These are phyloP conservation scores for Excoecaria agallocha DNA, from an alignment of 345 rosid genomes.

Conservation along the genomic window DNA sequence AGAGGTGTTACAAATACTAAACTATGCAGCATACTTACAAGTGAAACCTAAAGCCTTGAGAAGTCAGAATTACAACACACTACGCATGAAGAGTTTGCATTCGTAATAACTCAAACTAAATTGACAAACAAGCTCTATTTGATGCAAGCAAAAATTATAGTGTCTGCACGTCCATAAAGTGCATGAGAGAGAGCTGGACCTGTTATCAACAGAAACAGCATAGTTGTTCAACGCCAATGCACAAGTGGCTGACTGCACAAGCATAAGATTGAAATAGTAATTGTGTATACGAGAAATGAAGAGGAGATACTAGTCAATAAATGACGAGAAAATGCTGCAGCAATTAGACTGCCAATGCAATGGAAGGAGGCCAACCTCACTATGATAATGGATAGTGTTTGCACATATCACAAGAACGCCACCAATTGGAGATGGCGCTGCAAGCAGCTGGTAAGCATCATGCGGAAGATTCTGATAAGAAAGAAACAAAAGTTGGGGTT, in stretches of 20 bases:
- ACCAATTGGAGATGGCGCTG: conserved; percentile 95
- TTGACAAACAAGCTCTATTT: background rate
- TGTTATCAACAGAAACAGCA: conserved; percentile 74
- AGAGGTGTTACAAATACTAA: background rate
- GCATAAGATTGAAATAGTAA: conserved; percentile 12
- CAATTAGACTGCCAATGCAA: conserved; percentile 1
- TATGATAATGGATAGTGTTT: conserved; percentile 84
- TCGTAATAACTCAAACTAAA: background rate
- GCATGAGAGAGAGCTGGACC: conserved; percentile 42
- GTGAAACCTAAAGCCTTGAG: background rate
- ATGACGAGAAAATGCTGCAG: conserved; percentile 2
- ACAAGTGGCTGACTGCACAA: conserved; percentile 84
- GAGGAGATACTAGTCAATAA: background rate
- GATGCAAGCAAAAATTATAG: background rate
- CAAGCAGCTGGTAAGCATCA: conserved; percentile 93
- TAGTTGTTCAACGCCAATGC: conserved; percentile 81
- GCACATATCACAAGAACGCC: conserved; percentile 91
- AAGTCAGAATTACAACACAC: background rate
- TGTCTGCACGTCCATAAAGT: background rate
- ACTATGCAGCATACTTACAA: background rate
- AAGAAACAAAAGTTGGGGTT: conserved; percentile 14
- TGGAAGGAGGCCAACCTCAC: conserved; percentile 62
- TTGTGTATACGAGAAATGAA: conserved; percentile 10
- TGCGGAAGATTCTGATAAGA: conserved; percentile 85
- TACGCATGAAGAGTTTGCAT: background rate